Percentiles rank a stretch among this genome's conserved stretches.
These are phyloP conservation scores for Rhynchosporium secalis DNA, from an alignment of 2,329 filamentous ascomycete species.

Conservation along the genomic window DNA sequence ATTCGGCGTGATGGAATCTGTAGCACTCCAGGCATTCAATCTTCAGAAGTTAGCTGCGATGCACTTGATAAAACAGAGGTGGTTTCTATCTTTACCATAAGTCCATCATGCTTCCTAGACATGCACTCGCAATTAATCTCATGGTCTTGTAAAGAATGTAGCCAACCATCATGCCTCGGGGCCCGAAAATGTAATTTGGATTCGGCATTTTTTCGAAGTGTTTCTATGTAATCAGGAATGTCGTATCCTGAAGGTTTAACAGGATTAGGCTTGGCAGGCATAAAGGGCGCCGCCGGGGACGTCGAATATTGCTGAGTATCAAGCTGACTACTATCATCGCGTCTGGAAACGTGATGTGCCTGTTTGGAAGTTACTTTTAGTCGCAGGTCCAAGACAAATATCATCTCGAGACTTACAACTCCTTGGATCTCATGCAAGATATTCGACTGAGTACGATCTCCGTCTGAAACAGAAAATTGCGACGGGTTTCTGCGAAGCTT, in stretches of 20 bases:
- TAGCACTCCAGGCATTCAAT: constrained; percentile 8
- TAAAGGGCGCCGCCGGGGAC: neutral
- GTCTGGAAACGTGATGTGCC: neutral
- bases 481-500: neutral
- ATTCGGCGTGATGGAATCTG: constrained; percentile 11
- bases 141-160: neutral
- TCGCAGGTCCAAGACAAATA: neutral
- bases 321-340: neutral
- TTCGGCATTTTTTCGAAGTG: neutral
- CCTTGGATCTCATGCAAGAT: neutral
- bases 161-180: neutral
- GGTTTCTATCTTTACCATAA: constrained; percentile 1
- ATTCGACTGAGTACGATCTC: constrained; percentile 7
- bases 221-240: constrained; percentile 8
- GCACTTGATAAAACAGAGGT: neutral
- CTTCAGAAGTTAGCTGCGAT: neutral
- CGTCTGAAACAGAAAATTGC: constrained; percentile 7
- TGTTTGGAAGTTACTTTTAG: neutral
- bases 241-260: too few relatives aligned
- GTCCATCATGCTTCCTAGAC: neutral
- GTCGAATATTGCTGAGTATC: constrained; percentile 11
- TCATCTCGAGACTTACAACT: neutral
- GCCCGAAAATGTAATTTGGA: neutral
- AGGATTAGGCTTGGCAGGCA: neutral
- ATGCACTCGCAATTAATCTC: constrained; percentile 7